A percentile compares a stretch with the other conserved stretches of the same genome.
Conservation (phyloP, 768 basidiomycete genomes). For the Dacryopinax spathularia region DNA sequence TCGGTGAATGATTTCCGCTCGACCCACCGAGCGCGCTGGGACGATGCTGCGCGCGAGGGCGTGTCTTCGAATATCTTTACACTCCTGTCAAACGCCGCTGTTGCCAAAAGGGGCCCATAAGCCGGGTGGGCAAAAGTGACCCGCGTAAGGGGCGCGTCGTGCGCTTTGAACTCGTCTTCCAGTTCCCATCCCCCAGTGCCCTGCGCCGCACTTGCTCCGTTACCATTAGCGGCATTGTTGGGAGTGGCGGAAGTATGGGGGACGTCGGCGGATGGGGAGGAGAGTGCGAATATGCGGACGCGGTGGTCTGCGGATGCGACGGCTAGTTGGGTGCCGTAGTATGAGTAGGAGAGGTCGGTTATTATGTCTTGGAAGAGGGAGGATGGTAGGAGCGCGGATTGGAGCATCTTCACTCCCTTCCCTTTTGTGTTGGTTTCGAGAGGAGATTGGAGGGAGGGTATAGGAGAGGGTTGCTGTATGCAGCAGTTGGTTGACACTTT, state of each 20-base stretch:
- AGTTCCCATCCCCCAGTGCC: neutral
- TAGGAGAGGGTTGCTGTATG: no score
- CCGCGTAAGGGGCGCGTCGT: constrained; percentile 76
- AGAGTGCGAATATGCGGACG: neutral
- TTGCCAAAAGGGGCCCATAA: constrained; percentile 76
- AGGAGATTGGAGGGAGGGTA: no score
- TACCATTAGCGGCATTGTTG: neutral
- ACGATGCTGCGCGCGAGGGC: constrained; percentile 16
- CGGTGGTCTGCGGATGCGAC: neutral
- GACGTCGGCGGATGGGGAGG: no score
- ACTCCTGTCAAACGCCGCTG: constrained; percentile 77
- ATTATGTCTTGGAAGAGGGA: neutral
- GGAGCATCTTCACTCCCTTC: no score
- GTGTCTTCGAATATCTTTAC: constrained; percentile 75
- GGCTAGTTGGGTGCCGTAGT: neutral
- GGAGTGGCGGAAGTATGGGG: neutral
- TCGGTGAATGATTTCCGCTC: constrained; percentile 65
- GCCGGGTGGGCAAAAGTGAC: constrained; percentile 87
- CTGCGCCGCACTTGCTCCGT: neutral
- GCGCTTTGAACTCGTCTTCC: constrained; percentile 44
- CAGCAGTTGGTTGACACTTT: no score
- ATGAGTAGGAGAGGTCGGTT: neutral
- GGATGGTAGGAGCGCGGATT: neutral
- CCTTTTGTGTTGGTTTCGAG: no score
- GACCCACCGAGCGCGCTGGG: constrained; percentile 42